Percentiles rank a stretch among this genome's conserved stretches.
These are phyloP conservation scores for Dendrobium chrysotoxum DNA, from an alignment of 106 monocot species.

Conservation along the genomic window DNA sequence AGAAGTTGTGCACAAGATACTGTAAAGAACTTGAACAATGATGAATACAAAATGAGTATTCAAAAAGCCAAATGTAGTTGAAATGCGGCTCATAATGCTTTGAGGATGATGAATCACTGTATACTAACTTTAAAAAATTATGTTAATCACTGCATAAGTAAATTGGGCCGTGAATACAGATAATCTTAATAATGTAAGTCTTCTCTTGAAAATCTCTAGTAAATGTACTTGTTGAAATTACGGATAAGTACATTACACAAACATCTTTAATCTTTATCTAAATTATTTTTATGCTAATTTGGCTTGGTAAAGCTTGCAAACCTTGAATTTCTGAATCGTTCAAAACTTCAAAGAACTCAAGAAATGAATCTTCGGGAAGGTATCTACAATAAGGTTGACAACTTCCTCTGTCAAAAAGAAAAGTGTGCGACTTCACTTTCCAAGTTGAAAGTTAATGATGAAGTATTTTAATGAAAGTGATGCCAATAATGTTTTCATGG, in stretches of 20 bases:
- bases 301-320: slow-evolving; percentile 12
- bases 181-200: not conserved
- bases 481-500: not conserved
- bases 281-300: not conserved
- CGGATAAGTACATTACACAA: not conserved
- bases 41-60: not conserved
- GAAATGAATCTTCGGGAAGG: slow-evolving; percentile 85
- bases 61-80: not conserved
- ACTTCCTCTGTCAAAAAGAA: slow-evolving; percentile 62
- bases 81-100: not conserved
- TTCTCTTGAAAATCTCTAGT: not conserved
- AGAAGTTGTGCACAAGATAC: too few relatives aligned
- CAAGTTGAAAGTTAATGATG: slow-evolving; percentile 2
- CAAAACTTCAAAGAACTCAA: slow-evolving; percentile 63
- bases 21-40: too few relatives aligned
- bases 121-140: not conserved
- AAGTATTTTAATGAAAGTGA: not conserved
- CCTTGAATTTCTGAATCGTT: slow-evolving; percentile 70
- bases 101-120: not conserved
- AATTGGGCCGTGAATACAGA: not conserved
- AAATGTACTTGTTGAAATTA: not conserved
- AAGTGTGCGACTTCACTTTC: not conserved
- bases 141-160: not conserved
- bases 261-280: not conserved
- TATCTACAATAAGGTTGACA: slow-evolving; percentile 83